phyloP scores from a whole-genome alignment of 257 asterid species.

The Solanum chmielewskii region DNA sequence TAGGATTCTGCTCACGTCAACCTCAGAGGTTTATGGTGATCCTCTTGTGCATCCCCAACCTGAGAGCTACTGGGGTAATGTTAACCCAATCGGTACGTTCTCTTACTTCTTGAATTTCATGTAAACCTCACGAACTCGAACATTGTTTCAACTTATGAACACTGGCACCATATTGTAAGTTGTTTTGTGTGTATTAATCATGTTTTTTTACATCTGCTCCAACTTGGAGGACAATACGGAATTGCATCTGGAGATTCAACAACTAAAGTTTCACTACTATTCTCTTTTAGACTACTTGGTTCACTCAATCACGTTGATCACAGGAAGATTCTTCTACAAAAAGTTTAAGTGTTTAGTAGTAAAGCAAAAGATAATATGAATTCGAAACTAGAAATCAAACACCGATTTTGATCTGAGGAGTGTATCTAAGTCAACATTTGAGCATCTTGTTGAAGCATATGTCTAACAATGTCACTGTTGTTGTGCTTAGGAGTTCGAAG shows the following conservation, averaged over 20 bases:
- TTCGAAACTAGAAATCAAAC: neutral
- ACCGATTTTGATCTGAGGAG: neutral
- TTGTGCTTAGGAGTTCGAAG: constrained; percentile 65
- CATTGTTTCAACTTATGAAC: neutral
- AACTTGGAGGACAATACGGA: neutral
- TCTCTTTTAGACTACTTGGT: neutral
- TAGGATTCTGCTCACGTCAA: constrained; percentile 88
- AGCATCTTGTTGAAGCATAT: neutral
- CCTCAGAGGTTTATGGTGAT: constrained; percentile 95
- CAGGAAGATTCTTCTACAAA: neutral
- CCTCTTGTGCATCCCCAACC: constrained; percentile 92
- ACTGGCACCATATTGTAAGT: neutral
- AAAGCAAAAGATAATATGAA: neutral
- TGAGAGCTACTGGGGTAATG: constrained; percentile 95
- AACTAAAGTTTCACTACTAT: neutral
- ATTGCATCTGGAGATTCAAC: neutral
- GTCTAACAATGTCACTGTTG: neutral
- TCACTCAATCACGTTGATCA: neutral
- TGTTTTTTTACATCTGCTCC: neutral
- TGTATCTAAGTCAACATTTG: neutral
- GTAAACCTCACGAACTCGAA: neutral
- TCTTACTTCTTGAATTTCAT: neutral
- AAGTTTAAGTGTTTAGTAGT: neutral
- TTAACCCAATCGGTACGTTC: constrained; percentile 79
- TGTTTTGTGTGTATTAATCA: neutral